Evolutionary conservation across 2,329 filamentous ascomycete species (phyloP), one percentile per base, ranked within the genome.

Genomic region (Torrubiellomyces zombiae): DNA sequence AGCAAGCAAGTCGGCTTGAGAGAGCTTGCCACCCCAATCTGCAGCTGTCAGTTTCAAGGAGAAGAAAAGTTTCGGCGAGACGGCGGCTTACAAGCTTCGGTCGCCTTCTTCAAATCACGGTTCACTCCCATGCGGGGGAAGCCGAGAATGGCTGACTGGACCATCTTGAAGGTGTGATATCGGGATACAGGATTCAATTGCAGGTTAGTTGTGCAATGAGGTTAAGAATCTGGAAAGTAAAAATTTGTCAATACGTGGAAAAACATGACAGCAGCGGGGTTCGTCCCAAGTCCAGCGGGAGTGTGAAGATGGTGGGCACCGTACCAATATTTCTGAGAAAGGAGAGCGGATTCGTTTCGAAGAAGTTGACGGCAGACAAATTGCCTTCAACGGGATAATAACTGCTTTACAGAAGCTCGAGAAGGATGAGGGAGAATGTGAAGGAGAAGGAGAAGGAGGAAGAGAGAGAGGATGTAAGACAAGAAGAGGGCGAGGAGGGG

Each of bases 81-180:
- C 19, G 11, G n/a, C 14, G 20, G 61, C 62, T 50, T 40, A 67
- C 63, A 98, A 56, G 86, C 82, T 63, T 98, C 89, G 42, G 85
- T 98, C 51, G 89, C 89, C 75, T 98, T 98, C 78, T 98, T 98
- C 56, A 98, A 75, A 70, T 98, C 89, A 75, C 89, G 83, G 63
- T 91, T 80, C 48, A 71, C 79, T 62, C 89, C 89, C 81, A 95
- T 94, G 53, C 89, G 86, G 57, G 89, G 89, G 73, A 98, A 98
- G 63, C 89, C 89, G 57, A 98, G 77, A 57, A 98, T 69, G 43
- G 89, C 63, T 39, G 67, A 71, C 50, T 70, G 62, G 53, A 71
- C 67, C 67, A 71, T 71, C 34, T 52, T 67, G 52, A 14, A 20
- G 16, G 8, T 34, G 22, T 35, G 30, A 33, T 33, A 12, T 34